Evolutionary conservation across 305 asterid species (phyloP), one percentile per base, ranked within the genome.

Genomic region (Fraxinus floribunda): DNA sequence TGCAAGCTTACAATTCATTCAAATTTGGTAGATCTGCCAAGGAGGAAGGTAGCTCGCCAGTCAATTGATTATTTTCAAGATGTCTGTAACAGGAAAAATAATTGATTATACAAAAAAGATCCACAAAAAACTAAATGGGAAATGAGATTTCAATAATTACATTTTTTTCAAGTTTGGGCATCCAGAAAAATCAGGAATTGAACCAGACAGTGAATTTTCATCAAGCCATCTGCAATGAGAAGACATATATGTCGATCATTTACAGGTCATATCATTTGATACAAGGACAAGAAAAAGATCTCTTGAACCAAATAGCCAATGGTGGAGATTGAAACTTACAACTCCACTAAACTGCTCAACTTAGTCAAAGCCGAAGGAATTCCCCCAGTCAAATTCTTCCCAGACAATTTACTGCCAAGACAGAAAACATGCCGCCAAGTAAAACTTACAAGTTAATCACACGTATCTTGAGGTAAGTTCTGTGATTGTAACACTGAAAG

Each of bases 101-200:
- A 81, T 79, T 79, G 83, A 73, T 81, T 64, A 24, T 77, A 26
- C 39, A 34, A 75, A 68, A 74, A 78, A 39, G 80, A 83, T 29
- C 57, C 20, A 64, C n/a, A 83, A 79, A 24, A 39, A 74, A 74
- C 68, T 32, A 79, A 26, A 80, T 49, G 76, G 70, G 83, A 75
- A 26, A 75, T 32, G 44, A 77, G 77, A 78, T 49, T 62, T 73
- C 80, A 79, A 46, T 52, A 68, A 30, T 88, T 88, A 96, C 99
- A 96, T 90, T 83, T 26, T 92, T 88, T 79, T 91, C 87, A 96
- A 89, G 91, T 89, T 89, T n/a, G 94, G 91, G 86, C 99, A 94
- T 80, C 95, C 98, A 46, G 97, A 89, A 91, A 96, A 92, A 87
- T 96, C 99, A 30, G 99, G 99, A 88, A 96, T 89, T 24, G 93